Conservation (phyloP, 2,329 filamentous ascomycete species). For the Fonsecaea multimorphosa region DNA sequence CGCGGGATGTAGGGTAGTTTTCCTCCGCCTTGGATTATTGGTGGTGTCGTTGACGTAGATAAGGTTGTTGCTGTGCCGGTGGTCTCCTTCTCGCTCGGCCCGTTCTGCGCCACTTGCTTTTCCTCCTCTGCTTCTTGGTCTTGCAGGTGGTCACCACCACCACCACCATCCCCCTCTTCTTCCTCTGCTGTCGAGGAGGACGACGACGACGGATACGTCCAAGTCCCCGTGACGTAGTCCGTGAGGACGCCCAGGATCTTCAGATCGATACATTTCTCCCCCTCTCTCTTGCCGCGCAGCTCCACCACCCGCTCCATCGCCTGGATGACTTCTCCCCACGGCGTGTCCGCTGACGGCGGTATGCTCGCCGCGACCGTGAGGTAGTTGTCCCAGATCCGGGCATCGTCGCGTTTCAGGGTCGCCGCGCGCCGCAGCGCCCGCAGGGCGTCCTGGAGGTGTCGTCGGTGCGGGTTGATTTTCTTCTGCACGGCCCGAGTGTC, state of each 20-base stretch:
- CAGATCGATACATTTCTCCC: constrained; percentile 78
- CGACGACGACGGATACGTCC: too few relatives aligned
- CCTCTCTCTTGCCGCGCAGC: constrained; percentile 68
- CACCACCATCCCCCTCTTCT: not conserved
- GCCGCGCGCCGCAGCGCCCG: constrained; percentile 87
- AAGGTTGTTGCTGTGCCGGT: constrained; percentile 43
- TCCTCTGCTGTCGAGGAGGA: constrained; percentile 26
- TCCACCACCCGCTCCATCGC: constrained; percentile 77
- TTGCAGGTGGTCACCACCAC: not conserved
- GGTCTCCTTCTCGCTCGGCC: not conserved
- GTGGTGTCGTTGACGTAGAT: constrained; percentile 45
- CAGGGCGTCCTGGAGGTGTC: constrained; percentile 75
- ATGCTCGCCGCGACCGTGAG: constrained; percentile 83
- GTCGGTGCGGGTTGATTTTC: constrained; percentile 60
- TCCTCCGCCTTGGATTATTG: constrained; percentile 40
- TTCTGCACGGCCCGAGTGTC: too few relatives aligned
- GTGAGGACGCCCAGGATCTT: constrained; percentile 75
- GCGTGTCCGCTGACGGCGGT: constrained; percentile 60
- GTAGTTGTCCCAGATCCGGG: constrained; percentile 96
- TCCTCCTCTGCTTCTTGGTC: not conserved
- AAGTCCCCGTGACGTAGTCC: constrained; percentile 67
- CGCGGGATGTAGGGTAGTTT: constrained; percentile 58
- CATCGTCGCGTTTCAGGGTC: constrained; percentile 80
- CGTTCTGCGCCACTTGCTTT: not conserved
- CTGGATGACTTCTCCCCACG: constrained; percentile 75